Conservation (phyloP, 768 basidiomycete genomes). For the Leccinum uliginosum region DNA sequence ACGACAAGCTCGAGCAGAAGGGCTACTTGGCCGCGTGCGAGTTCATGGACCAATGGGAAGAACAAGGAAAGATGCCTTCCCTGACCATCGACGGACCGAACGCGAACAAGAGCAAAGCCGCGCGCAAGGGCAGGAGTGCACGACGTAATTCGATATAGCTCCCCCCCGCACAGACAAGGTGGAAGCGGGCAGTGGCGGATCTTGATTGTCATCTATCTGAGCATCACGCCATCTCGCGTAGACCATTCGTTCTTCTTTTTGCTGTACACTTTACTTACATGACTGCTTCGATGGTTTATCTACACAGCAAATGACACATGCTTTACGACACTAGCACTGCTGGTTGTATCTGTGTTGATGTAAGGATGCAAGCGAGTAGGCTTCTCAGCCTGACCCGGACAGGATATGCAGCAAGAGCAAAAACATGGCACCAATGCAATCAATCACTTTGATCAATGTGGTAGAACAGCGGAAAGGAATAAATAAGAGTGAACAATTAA, state of each 20-base stretch:
- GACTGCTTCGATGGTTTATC: constrained; percentile 11
- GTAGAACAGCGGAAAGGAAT: constrained; percentile 9
- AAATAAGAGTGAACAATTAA: constrained; percentile 30
- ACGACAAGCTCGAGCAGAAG: constrained; percentile 80
- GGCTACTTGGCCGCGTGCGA: constrained; percentile 74
- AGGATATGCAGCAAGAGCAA: constrained; percentile 18
- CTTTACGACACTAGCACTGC: not conserved
- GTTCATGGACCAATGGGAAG: constrained; percentile 72
- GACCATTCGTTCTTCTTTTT: not conserved
- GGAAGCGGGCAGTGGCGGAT: not conserved
- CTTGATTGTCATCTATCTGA: not conserved
- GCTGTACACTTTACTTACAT: not conserved
- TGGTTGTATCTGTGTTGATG: constrained; percentile 2
- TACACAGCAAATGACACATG: constrained; percentile 19
- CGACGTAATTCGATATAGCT: constrained; percentile 65
- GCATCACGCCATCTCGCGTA: not conserved
- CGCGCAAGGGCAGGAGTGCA: constrained; percentile 69
- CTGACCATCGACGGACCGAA: constrained; percentile 58
- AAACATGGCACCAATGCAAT: constrained; percentile 7
- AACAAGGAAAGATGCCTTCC: constrained; percentile 81
- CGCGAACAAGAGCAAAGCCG: constrained; percentile 37
- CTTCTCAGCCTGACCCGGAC: constrained; percentile 5
- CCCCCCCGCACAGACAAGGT: not conserved
- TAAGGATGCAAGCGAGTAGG: constrained; percentile 13
- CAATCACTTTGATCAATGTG: constrained; percentile 5